phyloP scores from a whole-genome alignment of 2,329 filamentous ascomycete genomes.

The Trichoderma afroharzianum region DNA sequence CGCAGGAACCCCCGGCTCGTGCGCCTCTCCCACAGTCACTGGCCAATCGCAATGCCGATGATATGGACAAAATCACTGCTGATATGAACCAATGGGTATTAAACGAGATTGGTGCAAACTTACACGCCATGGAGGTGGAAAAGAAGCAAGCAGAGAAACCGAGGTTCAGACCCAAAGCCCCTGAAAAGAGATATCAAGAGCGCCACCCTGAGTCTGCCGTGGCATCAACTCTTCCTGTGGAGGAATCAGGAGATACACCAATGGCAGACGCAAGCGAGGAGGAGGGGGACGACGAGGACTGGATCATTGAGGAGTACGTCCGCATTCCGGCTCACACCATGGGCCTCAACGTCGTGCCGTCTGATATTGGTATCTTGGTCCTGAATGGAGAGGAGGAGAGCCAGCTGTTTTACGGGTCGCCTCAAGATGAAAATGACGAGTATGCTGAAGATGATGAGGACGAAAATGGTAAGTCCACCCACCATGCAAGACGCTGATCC shows the following conservation, averaged over 20 bases:
- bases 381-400: conserved; percentile 57
- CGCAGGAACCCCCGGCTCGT: conserved; percentile 22
- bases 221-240: not conserved
- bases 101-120: conserved; percentile 53
- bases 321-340: conserved; percentile 54
- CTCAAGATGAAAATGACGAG: conserved; percentile 60
- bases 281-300: conserved; percentile 53
- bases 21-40: conserved; percentile 33
- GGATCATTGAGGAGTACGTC: conserved; percentile 62
- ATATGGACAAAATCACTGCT: conserved; percentile 49
- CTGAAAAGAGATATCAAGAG: conserved; percentile 52
- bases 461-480: conserved; percentile 53
- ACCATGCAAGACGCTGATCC: not conserved
- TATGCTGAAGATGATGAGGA: conserved; percentile 58
- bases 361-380: conserved; percentile 54
- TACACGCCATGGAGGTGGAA: conserved; percentile 46
- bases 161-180: conserved; percentile 55
- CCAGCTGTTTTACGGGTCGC: conserved; percentile 57
- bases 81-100: conserved; percentile 59
- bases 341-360: conserved; percentile 43
- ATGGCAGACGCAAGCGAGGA: conserved; percentile 41
- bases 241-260: conserved; percentile 27
- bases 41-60: conserved; percentile 35
- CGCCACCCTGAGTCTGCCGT: conserved; percentile 44
- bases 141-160: conserved; percentile 30